Conservation (phyloP, 1,284 basidiomycete species). For the Boletus mariae region DNA sequence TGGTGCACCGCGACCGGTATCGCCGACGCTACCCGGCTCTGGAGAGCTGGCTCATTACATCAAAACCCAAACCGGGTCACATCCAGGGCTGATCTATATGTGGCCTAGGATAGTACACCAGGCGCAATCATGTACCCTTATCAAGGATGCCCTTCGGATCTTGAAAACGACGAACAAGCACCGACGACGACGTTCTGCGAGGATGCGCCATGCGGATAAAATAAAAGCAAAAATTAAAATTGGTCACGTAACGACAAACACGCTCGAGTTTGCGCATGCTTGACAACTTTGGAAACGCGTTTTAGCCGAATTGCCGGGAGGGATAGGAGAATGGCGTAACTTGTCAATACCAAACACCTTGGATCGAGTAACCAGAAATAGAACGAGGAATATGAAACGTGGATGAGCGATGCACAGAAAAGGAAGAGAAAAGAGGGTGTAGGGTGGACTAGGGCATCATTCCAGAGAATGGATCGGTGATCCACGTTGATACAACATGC, state of each 20-base stretch:
- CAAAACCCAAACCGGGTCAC: background rate
- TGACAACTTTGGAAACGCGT: constrained; percentile 7
- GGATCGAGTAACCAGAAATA: constrained; percentile 1
- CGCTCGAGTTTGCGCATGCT: background rate
- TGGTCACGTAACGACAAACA: background rate
- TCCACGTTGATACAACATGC: constrained; percentile 21
- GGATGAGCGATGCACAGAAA: constrained; percentile 2
- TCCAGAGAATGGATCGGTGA: constrained; percentile 4
- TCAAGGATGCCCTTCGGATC: constrained; percentile 10
- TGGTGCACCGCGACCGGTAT: background rate
- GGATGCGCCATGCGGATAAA: background rate
- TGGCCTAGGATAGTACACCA: background rate
- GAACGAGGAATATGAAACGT: background rate
- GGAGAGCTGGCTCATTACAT: background rate
- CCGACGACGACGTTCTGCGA: background rate
- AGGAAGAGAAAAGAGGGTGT: background rate
- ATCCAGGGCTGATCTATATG: background rate
- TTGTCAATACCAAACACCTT: background rate
- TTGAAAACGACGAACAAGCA: constrained; percentile 6
- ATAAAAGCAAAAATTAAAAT: background rate
- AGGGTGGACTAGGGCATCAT: constrained; percentile 1
- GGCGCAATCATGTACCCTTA: background rate
- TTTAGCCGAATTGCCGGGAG: constrained; percentile 12
- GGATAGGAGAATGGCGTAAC: constrained; percentile 2
- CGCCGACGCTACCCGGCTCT: background rate